Conservation (phyloP, 192 early-diverging fungal genomes). For the Coemansia sp. region DNA sequence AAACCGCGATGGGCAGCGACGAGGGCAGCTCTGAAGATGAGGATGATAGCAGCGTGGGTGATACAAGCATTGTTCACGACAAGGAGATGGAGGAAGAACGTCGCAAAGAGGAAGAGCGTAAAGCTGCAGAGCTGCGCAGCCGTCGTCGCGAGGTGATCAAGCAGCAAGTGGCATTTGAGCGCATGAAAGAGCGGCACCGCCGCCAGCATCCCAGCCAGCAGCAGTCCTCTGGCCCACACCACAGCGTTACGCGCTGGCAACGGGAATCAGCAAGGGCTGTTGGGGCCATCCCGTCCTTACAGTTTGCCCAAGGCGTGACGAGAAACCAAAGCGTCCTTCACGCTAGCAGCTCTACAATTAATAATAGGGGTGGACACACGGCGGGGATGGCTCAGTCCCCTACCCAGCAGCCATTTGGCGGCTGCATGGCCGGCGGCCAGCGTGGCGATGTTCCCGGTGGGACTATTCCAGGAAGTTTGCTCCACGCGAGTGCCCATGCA, state of each 20-base stretch:
- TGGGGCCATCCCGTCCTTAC: neutral
- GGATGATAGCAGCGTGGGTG: slow-evolving; percentile 1
- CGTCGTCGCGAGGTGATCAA: slow-evolving; percentile 53
- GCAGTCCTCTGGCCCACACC: slow-evolving; percentile 9
- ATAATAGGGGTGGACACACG: slow-evolving; percentile 22
- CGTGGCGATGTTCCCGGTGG: neutral
- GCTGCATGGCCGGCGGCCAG: neutral
- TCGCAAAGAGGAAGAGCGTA: slow-evolving; percentile 52
- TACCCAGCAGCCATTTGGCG: slow-evolving; percentile 10
- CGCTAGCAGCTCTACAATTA: slow-evolving; percentile 29
- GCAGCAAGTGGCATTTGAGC: slow-evolving; percentile 56
- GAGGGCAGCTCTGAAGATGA: slow-evolving; percentile 12
- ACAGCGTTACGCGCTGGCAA: slow-evolving; percentile 44
- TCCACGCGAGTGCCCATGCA: slow-evolving; percentile 13
- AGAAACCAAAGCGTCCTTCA: slow-evolving; percentile 13
- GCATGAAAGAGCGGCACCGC: slow-evolving; percentile 56
- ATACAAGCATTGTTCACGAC: neutral
- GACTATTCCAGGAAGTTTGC: neutral
- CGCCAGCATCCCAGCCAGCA: slow-evolving; percentile 33
- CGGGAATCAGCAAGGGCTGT: slow-evolving; percentile 25
- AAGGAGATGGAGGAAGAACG: slow-evolving; percentile 40
- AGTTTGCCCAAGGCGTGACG: neutral
- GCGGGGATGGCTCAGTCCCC: neutral
- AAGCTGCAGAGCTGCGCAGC: slow-evolving; percentile 43
- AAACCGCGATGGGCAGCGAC: slow-evolving; percentile 1